Evolutionary conservation across 225 moss, liverwort and hornwort species (phyloP).

Genomic region (Pseudoscleropodium purum): DNA sequence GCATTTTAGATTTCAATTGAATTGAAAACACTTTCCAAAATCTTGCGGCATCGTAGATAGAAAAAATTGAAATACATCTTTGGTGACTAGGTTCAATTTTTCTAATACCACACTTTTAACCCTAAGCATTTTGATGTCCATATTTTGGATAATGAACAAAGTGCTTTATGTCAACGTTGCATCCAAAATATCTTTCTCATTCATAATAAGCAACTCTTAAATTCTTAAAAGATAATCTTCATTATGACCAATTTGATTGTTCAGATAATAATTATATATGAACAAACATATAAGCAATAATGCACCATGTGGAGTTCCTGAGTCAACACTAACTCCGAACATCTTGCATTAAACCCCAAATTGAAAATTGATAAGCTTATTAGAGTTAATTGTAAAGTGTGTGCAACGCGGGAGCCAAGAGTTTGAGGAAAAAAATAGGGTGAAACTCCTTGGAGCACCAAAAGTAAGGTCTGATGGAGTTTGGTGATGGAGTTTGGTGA

Average conservation of each 20-base stretch:
- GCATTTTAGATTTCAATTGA: not conserved
- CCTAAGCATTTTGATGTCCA: not conserved
- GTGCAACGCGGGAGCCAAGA: rapidly evolving
- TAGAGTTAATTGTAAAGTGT: not conserved
- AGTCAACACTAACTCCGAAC: not conserved
- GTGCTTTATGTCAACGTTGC: not conserved
- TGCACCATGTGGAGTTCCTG: not conserved
- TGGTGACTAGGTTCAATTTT: not conserved
- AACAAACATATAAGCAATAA: not conserved
- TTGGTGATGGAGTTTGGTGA: not conserved
- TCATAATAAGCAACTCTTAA: not conserved
- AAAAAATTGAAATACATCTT: no score
- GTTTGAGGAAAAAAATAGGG: not conserved
- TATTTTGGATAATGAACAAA: not conserved
- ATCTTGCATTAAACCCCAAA: not conserved
- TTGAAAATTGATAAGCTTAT: not conserved
- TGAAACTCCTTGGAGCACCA: not conserved
- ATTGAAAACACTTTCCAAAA: not conserved
- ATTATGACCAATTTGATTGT: not conserved
- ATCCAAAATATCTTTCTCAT: no score
- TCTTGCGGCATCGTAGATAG: rapidly evolving
- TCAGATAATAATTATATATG: not conserved
- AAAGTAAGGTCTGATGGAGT: not conserved
- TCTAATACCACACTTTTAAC: not conserved
- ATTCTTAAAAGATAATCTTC: not conserved